Conservation (phyloP, 805 yeast species). For the Saccharomyces eubayanus region DNA sequence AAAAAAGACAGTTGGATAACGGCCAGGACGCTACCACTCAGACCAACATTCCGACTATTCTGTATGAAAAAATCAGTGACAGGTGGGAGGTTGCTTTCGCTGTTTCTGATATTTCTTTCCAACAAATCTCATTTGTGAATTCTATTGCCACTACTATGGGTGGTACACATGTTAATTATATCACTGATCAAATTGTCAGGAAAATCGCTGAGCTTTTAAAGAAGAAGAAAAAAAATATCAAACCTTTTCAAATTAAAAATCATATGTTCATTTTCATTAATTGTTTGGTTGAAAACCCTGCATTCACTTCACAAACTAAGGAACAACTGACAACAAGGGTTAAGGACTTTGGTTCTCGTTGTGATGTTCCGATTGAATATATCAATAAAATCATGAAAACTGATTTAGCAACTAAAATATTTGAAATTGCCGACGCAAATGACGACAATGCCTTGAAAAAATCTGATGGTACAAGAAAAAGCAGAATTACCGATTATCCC, state of each 20-base stretch:
- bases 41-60: slow-evolving; percentile 46
- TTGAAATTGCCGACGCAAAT: slow-evolving; percentile 78
- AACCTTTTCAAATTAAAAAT: slow-evolving; percentile 81
- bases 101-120: slow-evolving; percentile 79
- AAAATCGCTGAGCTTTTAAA: slow-evolving; percentile 68
- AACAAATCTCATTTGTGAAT: slow-evolving; percentile 93
- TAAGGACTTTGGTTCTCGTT: slow-evolving; percentile 81
- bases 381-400: slow-evolving; percentile 66
- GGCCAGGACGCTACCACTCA: slow-evolving; percentile 29
- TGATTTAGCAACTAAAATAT: slow-evolving; percentile 57
- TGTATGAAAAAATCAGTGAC: slow-evolving; percentile 72
- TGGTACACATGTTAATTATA: slow-evolving; percentile 87
- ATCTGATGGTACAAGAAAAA: slow-evolving; percentile 79
- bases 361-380: slow-evolving; percentile 68
- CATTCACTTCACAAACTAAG: slow-evolving; percentile 94
- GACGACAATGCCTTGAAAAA: slow-evolving; percentile 82
- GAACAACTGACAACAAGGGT: slow-evolving; percentile 89
- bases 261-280: slow-evolving; percentile 87
- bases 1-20: slow-evolving; percentile 34
- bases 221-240: slow-evolving; percentile 63
- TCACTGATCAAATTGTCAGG: slow-evolving; percentile 74
- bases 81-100: slow-evolving; percentile 97
- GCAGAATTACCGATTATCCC: slow-evolving; percentile 78
- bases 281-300: slow-evolving; percentile 91
- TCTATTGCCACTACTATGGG: slow-evolving; percentile 96